Evolutionary conservation across 768 basidiomycete species (phyloP), one percentile per base, ranked within the genome.

Genomic region (Mycena leptocephala): DNA sequence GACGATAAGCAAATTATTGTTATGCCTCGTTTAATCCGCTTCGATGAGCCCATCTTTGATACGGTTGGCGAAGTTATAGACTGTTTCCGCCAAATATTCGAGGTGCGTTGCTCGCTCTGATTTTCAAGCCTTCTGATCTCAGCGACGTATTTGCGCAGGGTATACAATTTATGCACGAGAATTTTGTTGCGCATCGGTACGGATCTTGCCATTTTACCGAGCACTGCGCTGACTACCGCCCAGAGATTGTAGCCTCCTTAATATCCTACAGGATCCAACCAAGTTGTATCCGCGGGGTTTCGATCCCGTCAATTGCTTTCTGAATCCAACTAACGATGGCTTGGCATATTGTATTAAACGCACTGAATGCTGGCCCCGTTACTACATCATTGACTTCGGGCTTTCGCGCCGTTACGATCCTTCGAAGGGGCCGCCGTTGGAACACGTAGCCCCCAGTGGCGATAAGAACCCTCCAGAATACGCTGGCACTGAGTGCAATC

Each of bases 1-100:
- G 62, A 75, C 0, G 72, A 82, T 1, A 58, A 5, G 0, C n/a
- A 68, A 0, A 79, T 84, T 20, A 68, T 85, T 0, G 85, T 82
- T 0, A 83, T 85, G 83, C 85, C 85, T 2, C 72, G 81, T 3
- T 71, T 84, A 7, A 77, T 80, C 2, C 39, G 37, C 14, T 85
- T 79, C 16, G 35, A 32, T 20, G 20, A 81, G 2, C 79, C 79
- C 3, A 41, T 33, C 0, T 82, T 84, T 28, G 79, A 80, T 0
- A 73, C 79, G 1, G 22, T 80, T 0, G 81, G 81, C 14, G 84
- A 85, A 51, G 76, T 81, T 3, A 63, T 85, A 4, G 81, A 83
- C 1, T 85, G 80, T n/a, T 78, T 84, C 28, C 72, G 72, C 16
- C 81, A 84, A 48, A 41, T 84, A n/a, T 84, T 85, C 16, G 84